Percentiles rank a stretch among this genome's conserved stretches.
These are phyloP conservation scores for Nakaseomyces glabratus DNA, from an alignment of 1,139 yeast species.

Conservation along the genomic window DNA sequence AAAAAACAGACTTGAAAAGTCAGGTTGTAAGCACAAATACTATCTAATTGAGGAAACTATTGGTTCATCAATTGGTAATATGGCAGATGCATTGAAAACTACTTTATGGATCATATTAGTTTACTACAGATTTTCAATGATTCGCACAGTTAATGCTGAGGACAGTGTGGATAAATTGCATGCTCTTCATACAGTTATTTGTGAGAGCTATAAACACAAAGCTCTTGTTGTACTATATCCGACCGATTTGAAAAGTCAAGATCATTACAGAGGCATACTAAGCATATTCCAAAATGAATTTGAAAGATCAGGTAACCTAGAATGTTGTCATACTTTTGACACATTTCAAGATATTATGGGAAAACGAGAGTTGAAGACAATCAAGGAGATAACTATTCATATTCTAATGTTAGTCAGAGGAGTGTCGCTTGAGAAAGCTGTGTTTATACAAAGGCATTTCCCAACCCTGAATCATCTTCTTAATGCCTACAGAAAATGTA, in stretches of 20 bases:
- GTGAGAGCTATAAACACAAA: conserved; percentile 32
- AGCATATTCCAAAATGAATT: conserved; percentile 39
- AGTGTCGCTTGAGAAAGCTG: conserved; percentile 75
- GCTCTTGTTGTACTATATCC: conserved; percentile 44
- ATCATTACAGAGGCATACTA: conserved; percentile 40
- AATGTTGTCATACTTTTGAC: conserved; percentile 55
- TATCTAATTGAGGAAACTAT: conserved; percentile 78
- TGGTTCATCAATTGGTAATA: conserved; percentile 37
- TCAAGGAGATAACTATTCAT: conserved; percentile 64
- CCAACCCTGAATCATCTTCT: conserved; percentile 28
- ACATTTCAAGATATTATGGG: conserved; percentile 63
- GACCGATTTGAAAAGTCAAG: conserved; percentile 41
- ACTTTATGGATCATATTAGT: conserved; percentile 67
- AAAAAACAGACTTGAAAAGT: conserved; percentile 59
- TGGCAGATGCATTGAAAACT: conserved; percentile 63
- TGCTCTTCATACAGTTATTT: conserved; percentile 46
- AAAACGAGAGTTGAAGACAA: conserved; percentile 62
- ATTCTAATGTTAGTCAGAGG: conserved; percentile 79
- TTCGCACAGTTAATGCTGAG: conserved; percentile 61
- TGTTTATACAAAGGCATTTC: conserved; percentile 48
- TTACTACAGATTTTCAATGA: conserved; percentile 56
- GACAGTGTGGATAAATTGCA: conserved; percentile 63
- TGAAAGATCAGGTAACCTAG: conserved; percentile 31
- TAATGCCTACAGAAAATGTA: conserved; percentile 34
- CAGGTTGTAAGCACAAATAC: conserved; percentile 58